Evolutionary conservation across 768 basidiomycete species (phyloP).

Genomic region (Russula earlei): DNA sequence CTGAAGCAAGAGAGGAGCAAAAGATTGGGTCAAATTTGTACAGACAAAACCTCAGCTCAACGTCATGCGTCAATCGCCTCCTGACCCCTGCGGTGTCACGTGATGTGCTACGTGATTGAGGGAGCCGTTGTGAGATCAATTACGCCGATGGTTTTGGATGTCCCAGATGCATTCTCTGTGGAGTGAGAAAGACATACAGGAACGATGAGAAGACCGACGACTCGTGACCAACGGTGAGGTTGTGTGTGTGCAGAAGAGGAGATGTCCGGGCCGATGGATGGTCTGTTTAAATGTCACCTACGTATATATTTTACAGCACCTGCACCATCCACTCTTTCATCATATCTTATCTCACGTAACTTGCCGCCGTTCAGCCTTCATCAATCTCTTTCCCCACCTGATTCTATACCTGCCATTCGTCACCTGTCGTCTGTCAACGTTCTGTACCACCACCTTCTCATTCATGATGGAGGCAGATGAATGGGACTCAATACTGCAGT

Average conservation of each 20-base stretch:
- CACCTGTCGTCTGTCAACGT: neutral
- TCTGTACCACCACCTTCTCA: neutral
- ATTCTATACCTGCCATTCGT: neutral
- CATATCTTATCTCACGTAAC: too few species aligned
- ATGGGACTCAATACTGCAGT: slow-evolving; percentile 57
- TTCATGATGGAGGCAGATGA: slow-evolving; percentile 36
- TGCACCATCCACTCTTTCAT: neutral
- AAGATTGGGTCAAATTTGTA: too few species aligned
- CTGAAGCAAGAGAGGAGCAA: too few species aligned
- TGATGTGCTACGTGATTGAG: too few species aligned
- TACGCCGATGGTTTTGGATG: neutral
- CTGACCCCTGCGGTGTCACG: too few species aligned
- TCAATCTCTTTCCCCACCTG: neutral
- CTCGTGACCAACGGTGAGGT: neutral
- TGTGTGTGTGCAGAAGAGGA: too few species aligned
- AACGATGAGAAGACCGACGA: neutral
- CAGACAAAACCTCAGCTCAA: too few species aligned
- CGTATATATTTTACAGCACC: neutral
- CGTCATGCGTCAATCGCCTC: too few species aligned
- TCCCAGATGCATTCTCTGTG: too few species aligned
- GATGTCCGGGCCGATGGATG: neutral
- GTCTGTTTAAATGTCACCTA: too few species aligned
- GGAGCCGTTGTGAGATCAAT: neutral
- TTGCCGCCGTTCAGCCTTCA: neutral
- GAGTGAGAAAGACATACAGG: neutral